A percentile compares a stretch with the other conserved stretches of the same genome.
phyloP scores from a whole-genome alignment of 805 yeast species.

The Pichia membranifaciens region DNA sequence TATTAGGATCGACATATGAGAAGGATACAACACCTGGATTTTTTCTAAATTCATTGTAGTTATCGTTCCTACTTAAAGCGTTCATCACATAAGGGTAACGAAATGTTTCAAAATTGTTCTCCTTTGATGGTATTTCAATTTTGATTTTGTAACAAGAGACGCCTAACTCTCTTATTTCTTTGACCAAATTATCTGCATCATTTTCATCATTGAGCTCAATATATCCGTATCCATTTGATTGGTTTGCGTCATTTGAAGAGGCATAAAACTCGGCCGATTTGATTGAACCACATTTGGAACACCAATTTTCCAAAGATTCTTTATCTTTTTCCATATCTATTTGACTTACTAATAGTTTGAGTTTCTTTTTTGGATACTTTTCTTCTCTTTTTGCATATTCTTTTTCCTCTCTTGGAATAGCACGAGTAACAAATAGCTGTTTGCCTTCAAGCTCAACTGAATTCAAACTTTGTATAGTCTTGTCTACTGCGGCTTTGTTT shows the following conservation, averaged over 20 bases:
- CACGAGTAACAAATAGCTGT: conserved; percentile 28
- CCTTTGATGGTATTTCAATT: conserved; percentile 24
- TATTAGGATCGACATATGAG: conserved; percentile 27
- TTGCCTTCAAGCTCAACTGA: conserved; percentile 26
- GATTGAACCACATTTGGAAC: conserved; percentile 22
- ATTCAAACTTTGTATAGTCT: conserved; percentile 24
- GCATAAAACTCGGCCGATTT: conserved; percentile 26
- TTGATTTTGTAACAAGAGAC: conserved; percentile 27
- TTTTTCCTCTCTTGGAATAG: conserved; percentile 31
- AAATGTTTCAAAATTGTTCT: conserved; percentile 10
- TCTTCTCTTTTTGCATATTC: conserved; percentile 20
- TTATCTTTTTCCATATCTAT: conserved; percentile 21
- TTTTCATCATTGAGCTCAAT: conserved; percentile 24
- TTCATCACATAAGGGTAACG: conserved; percentile 11
- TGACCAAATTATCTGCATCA: conserved; percentile 22
- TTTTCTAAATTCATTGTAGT: not conserved
- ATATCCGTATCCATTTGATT: conserved; percentile 27
- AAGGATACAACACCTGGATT: conserved; percentile 9
- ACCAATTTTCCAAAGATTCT: conserved; percentile 23
- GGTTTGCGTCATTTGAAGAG: conserved; percentile 8
- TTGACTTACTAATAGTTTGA: conserved; percentile 25
- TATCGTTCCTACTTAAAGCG: not conserved
- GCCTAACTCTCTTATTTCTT: conserved; percentile 19
- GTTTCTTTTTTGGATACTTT: conserved; percentile 17
- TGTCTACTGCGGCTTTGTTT: conserved; percentile 23